Evolutionary conservation across 352 stramenopile genomes (phyloP).

Genomic region (Pythium diclinum): DNA sequence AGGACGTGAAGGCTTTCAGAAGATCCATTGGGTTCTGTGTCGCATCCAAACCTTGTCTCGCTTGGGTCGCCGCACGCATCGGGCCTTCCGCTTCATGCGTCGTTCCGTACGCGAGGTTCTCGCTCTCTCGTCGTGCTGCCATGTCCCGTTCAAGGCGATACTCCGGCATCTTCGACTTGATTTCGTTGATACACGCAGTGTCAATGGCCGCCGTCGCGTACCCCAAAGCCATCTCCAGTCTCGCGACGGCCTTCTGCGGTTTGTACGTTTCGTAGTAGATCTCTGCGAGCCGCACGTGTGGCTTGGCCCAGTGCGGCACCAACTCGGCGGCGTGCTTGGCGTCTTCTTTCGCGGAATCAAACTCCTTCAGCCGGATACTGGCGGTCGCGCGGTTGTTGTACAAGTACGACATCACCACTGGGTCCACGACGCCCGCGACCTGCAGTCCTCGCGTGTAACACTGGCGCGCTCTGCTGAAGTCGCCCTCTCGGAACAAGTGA

Average conservation of each 20-base stretch:
- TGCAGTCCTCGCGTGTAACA: constrained; percentile 7
- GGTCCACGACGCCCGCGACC: constrained; percentile 6
- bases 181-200: constrained; percentile 1
- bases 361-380: constrained; percentile 2
- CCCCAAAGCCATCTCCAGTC: constrained; percentile 5
- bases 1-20: background rate
- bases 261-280: constrained; percentile 10
- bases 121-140: constrained; percentile 6
- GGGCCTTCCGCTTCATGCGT: background rate
- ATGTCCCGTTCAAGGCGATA: constrained; percentile 7
- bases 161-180: constrained; percentile 1
- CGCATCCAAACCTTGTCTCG: background rate
- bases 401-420: background rate
- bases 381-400: constrained; percentile 5
- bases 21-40: background rate
- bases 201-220: background rate
- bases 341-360: constrained; percentile 2
- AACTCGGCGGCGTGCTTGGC: constrained; percentile 11
- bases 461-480: constrained; percentile 1
- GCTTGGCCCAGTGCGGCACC: constrained; percentile 8
- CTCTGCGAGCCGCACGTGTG: constrained; percentile 6
- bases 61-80: background rate
- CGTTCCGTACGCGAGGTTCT: constrained; percentile 7
- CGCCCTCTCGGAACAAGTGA: background rate
- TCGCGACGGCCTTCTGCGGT: constrained; percentile 3